These are phyloP conservation scores for Lasiodiplodia sp. DNA, from an alignment of 2,329 filamentous ascomycete species.

Conservation along the genomic window DNA sequence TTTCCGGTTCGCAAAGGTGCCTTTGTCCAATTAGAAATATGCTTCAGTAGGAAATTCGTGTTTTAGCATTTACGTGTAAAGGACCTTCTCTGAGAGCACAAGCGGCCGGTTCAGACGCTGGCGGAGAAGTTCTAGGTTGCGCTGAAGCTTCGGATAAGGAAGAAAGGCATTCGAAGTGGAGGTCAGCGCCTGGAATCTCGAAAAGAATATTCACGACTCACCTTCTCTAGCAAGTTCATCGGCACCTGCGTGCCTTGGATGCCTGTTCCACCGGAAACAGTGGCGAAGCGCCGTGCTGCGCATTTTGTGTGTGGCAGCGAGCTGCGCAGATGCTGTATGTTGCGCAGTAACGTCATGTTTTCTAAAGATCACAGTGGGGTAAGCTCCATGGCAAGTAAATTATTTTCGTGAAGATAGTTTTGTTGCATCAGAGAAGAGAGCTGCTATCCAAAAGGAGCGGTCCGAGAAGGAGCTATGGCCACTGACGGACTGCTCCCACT, in stretches of 20 bases:
- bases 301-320: neutral
- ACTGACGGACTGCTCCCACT: neutral
- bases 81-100: conserved; percentile 50
- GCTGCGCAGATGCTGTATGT: neutral
- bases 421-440: neutral
- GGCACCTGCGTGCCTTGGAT: neutral
- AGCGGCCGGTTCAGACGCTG: conserved; percentile 36
- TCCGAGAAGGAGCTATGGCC: conserved; percentile 6
- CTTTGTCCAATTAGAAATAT: conserved; percentile 23
- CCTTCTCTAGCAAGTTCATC: neutral
- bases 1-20: conserved; percentile 41
- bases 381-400: neutral
- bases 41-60: neutral
- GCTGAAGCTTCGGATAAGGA: conserved; percentile 1
- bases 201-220: neutral
- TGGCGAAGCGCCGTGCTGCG: neutral
- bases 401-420: neutral
- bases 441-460: neutral
- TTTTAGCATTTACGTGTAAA: conserved; percentile 39
- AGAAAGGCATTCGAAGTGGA: neutral
- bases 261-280: neutral
- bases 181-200: neutral
- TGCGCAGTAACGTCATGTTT: neutral
- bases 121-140: neutral
- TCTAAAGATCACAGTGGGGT: neutral